Evolutionary conservation across 2,329 filamentous ascomycete species (phyloP), one percentile per base, ranked within the genome.

Genomic region (Parastagonospora avenae): DNA sequence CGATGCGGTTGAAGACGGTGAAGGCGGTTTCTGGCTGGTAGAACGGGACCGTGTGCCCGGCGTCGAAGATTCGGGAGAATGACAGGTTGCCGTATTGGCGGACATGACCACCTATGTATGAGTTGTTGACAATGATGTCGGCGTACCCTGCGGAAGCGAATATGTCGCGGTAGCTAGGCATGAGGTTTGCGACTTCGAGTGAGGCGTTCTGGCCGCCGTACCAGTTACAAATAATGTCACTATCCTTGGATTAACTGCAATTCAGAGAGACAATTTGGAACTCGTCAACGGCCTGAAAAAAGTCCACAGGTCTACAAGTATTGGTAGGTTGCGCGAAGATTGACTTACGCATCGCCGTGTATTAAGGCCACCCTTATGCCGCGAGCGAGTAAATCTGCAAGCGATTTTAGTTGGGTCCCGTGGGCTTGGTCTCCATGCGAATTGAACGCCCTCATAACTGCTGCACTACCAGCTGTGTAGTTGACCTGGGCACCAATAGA

Each of bases 141-240:
- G 84, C 84, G 70, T 93, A 94, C 0, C 89, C 90, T 1, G 90
- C 85, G 0, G 75, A 71, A 1, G 80, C 74, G 66, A 92, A 93
- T 28, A 74, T 72, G 2, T 72, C 70, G 1, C 76, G 72, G 57
- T 88, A 86, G 16, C 47, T 44, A 2, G 65, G 54, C 12, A 63
- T 42, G 2, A 58, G 52, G 19, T 77, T 70, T 16, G 79, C 76
- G 1, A 91, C 72, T n/a, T 80, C 79, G 4, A 71, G 77, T 9
- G 87, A 89, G 32, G 89, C 80, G 4, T 86, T 86, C 72, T 93
- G 82, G n/a, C 89, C 90, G 27, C 90, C 90, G 56, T 87, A 75
- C 83, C 87, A 83, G 60, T 84, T 84, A 70, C 79, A 80, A 57
- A 78, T 77, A 70, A 77, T 81, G 66, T 77, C 82, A 30, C 55